Evolutionary conservation across 2,329 filamentous ascomycete genomes (phyloP), one percentile per base, ranked within the genome.

Genomic region (Sordariomycetes sp.): DNA sequence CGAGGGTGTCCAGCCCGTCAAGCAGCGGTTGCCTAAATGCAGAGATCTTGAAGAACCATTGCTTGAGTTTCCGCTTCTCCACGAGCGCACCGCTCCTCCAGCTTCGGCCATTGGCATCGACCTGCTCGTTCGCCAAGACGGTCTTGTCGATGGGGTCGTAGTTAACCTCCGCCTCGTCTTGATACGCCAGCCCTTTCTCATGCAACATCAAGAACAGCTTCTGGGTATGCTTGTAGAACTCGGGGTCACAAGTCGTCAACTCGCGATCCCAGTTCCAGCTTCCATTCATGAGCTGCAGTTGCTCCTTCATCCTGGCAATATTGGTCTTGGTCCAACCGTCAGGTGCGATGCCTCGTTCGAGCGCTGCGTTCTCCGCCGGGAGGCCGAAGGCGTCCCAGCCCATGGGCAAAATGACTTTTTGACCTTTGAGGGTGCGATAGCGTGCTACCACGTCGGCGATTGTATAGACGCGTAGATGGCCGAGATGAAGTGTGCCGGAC

Each of bases 351-450:
- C 85, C 84, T 41, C 82, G 68, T 58, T 93, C 85, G 37, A 93
- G 82, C 8, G 87, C 87, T 14, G 87, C 87, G 60, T 94, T 94
- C 57, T 94, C 87, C 28, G 87, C 87, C 9, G 87, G 87, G 36
- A 94, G 63, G 3, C 87, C 87, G 59, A 94, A 94, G 5, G 86
- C 84, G 64, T 94, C 87, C 86, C 87, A 94, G 9, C 87, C 87
- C 72, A 94, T 94, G n/a, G 87, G 86, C 42, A 94, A 74, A 34
- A 93, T 58, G 21, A 93, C 85, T 36, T 82, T 61, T 44, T 77
- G 68, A 12, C 86, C 86, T 45, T 79, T 76, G 61, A 94, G 77
- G 18, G 70, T 72, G 47, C 79, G 75, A 51, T 80, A 93, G 35
- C 87, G 74, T 11, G 86, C 78, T 34, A 94, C 62, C 8, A 88